Evolutionary conservation across 192 early-diverging fungal genomes (phyloP).

Genomic region (Backusella circina): DNA sequence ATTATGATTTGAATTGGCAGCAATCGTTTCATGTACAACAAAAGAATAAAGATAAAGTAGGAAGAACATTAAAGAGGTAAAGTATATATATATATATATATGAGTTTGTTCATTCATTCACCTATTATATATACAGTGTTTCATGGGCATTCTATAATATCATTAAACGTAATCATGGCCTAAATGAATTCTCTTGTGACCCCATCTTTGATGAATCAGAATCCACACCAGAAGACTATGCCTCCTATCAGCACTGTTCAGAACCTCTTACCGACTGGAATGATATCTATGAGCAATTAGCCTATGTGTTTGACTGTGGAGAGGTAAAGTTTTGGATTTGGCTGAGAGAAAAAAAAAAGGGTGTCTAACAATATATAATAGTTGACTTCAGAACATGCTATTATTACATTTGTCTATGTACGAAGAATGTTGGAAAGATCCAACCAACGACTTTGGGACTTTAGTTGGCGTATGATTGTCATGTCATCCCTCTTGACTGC

Average conservation of each 20-base stretch:
- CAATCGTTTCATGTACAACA: slow-evolving; percentile 1
- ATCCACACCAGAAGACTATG: background rate
- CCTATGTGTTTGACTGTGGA: slow-evolving; percentile 30
- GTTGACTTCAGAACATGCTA: slow-evolving; percentile 26
- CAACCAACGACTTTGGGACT: slow-evolving; percentile 49
- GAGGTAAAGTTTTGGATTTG: slow-evolving; percentile 21
- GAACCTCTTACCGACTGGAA: slow-evolving; percentile 24
- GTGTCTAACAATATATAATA: background rate
- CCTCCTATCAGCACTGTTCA: background rate
- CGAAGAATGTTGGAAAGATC: slow-evolving; percentile 66
- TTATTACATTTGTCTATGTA: slow-evolving; percentile 53
- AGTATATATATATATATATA: background rate
- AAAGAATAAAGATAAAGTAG: slow-evolving; percentile 7
- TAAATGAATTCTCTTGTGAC: slow-evolving; percentile 1
- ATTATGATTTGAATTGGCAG: slow-evolving; percentile 6
- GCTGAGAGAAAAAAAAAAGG: background rate
- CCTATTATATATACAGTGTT: background rate
- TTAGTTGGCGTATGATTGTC: slow-evolving; percentile 45
- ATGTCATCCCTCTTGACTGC: slow-evolving; percentile 70
- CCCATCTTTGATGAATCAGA: slow-evolving; percentile 3
- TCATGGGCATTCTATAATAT: slow-evolving; percentile 11
- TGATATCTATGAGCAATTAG: slow-evolving; percentile 27
- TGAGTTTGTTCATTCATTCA: background rate
- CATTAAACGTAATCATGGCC: background rate
- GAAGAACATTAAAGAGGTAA: slow-evolving; percentile 10